Percentiles rank a stretch among this genome's conserved stretches.
Evolutionary conservation across 2,329 filamentous ascomycete genomes (phyloP).

Genomic region (Nigrospora osmanthi): DNA sequence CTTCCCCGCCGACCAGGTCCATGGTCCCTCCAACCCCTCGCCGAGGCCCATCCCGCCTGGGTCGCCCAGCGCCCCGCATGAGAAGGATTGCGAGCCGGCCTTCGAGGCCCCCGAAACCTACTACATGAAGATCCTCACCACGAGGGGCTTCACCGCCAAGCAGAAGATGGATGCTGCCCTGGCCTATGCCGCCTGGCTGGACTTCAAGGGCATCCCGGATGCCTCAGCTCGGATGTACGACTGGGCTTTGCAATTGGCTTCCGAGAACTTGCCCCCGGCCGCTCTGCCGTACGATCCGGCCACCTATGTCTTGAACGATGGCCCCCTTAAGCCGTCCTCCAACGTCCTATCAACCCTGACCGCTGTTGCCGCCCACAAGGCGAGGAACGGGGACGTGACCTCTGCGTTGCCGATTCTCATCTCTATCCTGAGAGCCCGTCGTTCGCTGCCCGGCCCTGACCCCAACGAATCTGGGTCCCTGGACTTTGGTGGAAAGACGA

Average conservation of each 20-base stretch:
- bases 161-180: constrained; percentile 78
- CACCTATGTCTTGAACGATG: constrained; percentile 58
- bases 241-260: constrained; percentile 70
- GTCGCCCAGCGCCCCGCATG: constrained; percentile 54
- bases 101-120: constrained; percentile 66
- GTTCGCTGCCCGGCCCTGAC: constrained; percentile 37
- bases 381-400: constrained; percentile 57
- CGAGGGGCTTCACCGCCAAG: constrained; percentile 67
- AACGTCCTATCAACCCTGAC: constrained; percentile 74
- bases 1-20: constrained; percentile 65
- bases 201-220: constrained; percentile 61
- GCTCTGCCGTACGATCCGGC: constrained; percentile 47
- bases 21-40: constrained; percentile 76
- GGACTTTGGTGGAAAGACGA: constrained; percentile 2
- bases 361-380: constrained; percentile 70
- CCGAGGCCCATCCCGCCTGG: constrained; percentile 65
- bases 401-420: constrained; percentile 76
- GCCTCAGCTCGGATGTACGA: constrained; percentile 66
- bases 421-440: constrained; percentile 73
- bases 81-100: constrained; percentile 66
- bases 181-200: constrained; percentile 77
- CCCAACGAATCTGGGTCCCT: not conserved
- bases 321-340: constrained; percentile 49
- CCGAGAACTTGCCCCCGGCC: constrained; percentile 27
- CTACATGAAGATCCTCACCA: constrained; percentile 77